Base-by-base conservation (phyloP, 106 monocot species). In the Acanthochlamys bracteata region DNA sequence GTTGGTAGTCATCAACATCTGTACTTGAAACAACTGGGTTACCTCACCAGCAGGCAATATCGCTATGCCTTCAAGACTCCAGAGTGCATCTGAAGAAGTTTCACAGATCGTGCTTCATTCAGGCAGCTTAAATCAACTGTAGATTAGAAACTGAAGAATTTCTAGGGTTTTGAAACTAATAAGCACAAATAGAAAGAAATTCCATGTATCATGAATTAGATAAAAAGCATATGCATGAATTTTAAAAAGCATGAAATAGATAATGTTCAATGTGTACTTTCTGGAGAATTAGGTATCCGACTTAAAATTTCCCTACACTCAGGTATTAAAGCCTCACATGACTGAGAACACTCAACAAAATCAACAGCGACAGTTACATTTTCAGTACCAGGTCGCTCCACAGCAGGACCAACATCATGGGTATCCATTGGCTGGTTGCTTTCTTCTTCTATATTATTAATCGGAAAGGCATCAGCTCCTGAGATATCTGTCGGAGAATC, bases 181-280 rank as follows among this genome's bases (percentile, higher is more conserved):
- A 6, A 33, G 33, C 33, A 33, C 6, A 33, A 33, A 33, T 33
- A 33, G 33, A 33, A 6, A 6, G 33, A 33, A 33, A 33, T 49
- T 17, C 43, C 49, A 49, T 12, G 49, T 9, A 49, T 10, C 49
- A 55, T 20, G 20, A 19, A 17, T 15, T 55, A 55, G 55, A 55
- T 10, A 15, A 20, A 46, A 22, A 55, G 55, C 55, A 55, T 15
- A 55, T 55, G 55, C 55, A 61, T 10, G 16, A 42, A 42, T 11
- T 40, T 46, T 1, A 59, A 52, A 49, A 52, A 68, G 62, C 20
- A 46, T 46, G 57, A 66, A 24, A 76, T 42, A 62, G 43, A 76
- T 62, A 73, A 60, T 69, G 66, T 71, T 78, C 74, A 89, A 85
- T 89, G 84, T 89, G 89, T 84, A 81, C 71, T 89, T 84, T 78